Percentiles rank a stretch among this genome's conserved stretches.
These are phyloP conservation scores for Candida sithepensis DNA, from an alignment of 805 yeast genomes.

Conservation along the genomic window DNA sequence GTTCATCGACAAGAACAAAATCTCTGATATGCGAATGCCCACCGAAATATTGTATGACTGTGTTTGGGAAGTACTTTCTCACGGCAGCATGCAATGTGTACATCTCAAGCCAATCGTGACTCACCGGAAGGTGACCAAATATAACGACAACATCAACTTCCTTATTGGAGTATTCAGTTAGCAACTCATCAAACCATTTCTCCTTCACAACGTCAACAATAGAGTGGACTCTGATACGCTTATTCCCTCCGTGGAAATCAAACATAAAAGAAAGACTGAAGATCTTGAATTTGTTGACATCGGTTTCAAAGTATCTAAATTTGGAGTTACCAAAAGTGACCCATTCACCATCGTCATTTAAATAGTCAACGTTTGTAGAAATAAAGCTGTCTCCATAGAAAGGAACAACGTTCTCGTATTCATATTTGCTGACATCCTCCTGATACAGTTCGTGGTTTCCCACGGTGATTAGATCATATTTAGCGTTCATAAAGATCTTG, in stretches of 20 bases:
- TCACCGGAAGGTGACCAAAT: constrained; percentile 77
- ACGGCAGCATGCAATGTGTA: constrained; percentile 44
- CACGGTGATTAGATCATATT: constrained; percentile 75
- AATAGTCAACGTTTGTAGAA: constrained; percentile 66
- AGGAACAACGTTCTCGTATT: constrained; percentile 56
- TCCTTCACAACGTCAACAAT: constrained; percentile 49
- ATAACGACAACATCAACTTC: constrained; percentile 64
- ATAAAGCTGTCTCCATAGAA: constrained; percentile 64
- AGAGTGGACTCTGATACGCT: constrained; percentile 60
- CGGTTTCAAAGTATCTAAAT: constrained; percentile 63
- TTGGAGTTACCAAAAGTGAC: constrained; percentile 66
- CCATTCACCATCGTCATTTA: constrained; percentile 39
- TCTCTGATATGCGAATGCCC: constrained; percentile 95
- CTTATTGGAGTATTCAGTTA: constrained; percentile 30
- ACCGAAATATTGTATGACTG: constrained; percentile 80
- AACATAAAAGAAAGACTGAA: constrained; percentile 78
- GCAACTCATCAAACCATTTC: constrained; percentile 59
- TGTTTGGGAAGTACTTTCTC: constrained; percentile 56
- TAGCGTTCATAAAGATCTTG: constrained; percentile 56
- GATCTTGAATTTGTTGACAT: constrained; percentile 44
- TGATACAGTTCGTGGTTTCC: constrained; percentile 91
- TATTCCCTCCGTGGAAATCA: constrained; percentile 62
- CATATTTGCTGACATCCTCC: constrained; percentile 59
- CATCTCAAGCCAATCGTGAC: constrained; percentile 52
- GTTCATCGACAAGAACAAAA: constrained; percentile 62